These are phyloP conservation scores for Lodderomyces beijingensis DNA, from an alignment of 1,139 yeast genomes.

Conservation along the genomic window DNA sequence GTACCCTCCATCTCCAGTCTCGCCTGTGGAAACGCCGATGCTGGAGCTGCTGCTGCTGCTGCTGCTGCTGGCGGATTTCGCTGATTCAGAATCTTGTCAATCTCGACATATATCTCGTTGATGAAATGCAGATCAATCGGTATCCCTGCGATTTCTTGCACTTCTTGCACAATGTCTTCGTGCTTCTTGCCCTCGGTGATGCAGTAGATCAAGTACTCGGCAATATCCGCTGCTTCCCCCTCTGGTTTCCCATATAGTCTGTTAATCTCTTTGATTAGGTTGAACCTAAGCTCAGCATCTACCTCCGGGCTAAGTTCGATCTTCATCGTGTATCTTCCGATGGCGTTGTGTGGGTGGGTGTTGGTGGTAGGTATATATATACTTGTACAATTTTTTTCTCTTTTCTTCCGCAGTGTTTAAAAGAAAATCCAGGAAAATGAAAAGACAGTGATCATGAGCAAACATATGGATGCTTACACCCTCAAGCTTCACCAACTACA, in stretches of 20 bases:
- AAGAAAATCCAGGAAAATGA: too few relatives aligned
- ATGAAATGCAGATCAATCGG: slow-evolving; percentile 51
- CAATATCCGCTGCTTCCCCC: slow-evolving; percentile 74
- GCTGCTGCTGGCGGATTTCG: slow-evolving; percentile 7
- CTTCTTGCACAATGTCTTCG: slow-evolving; percentile 60
- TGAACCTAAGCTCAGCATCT: slow-evolving; percentile 16
- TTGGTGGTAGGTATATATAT: too few relatives aligned
- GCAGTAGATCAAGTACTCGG: slow-evolving; percentile 73
- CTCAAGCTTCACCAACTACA: too few relatives aligned
- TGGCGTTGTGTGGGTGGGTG: too few relatives aligned
- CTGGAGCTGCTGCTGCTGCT: slow-evolving; percentile 3
- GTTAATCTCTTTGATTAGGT: slow-evolving; percentile 34
- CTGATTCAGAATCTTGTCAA: slow-evolving; percentile 22
- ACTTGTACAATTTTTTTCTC: too few relatives aligned
- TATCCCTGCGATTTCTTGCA: slow-evolving; percentile 61
- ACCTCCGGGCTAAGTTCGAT: too few relatives aligned
- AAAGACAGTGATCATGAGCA: too few relatives aligned
- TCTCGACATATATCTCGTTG: slow-evolving; percentile 52
- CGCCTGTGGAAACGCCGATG: background rate
- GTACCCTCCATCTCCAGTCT: too few relatives aligned
- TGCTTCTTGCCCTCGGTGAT: slow-evolving; percentile 68
- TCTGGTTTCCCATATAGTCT: slow-evolving; percentile 27
- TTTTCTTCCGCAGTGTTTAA: too few relatives aligned
- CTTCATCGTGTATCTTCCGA: too few relatives aligned
- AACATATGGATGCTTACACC: too few relatives aligned